Evolutionary conservation across 192 early-diverging fungal genomes (phyloP).

Genomic region (Backusella psychrophila): DNA sequence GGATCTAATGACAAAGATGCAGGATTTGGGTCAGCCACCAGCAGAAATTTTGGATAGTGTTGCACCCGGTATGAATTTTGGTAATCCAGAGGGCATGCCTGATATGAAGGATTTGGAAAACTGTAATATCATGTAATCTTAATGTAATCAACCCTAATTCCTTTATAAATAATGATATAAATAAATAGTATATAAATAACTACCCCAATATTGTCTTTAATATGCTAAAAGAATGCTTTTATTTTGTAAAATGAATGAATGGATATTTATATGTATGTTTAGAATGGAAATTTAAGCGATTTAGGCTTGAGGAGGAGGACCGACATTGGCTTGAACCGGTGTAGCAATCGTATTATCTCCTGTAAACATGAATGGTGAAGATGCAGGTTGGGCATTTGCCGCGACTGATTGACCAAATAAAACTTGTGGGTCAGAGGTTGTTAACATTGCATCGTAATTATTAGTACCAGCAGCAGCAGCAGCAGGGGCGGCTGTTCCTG

Average conservation of each 20-base stretch:
- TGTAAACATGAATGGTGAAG: not conserved
- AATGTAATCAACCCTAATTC: not conserved
- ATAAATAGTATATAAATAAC: constrained; percentile 1
- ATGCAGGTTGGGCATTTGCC: not conserved
- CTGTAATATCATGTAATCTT: constrained; percentile 50
- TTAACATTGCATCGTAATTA: not conserved
- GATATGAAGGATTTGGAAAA: constrained; percentile 52
- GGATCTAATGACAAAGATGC: constrained; percentile 98
- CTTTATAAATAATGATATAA: not conserved
- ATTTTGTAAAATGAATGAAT: not conserved
- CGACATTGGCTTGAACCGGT: not conserved
- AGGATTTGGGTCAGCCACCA: constrained; percentile 95
- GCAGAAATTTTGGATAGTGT: constrained; percentile 85
- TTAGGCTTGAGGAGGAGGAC: not conserved
- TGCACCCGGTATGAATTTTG: constrained; percentile 88
- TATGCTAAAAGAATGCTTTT: not conserved
- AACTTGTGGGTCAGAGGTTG: not conserved
- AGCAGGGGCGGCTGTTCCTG: not conserved
- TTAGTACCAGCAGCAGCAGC: not conserved
- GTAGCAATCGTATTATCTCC: not conserved
- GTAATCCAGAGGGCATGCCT: constrained; percentile 56
- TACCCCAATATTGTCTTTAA: not conserved
- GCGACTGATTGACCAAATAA: not conserved
- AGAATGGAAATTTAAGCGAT: not conserved
- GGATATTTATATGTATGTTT: not conserved